Base-by-base conservation (phyloP, 2,329 filamentous ascomycete genomes). In the Hymenoscyphus repandus region DNA sequence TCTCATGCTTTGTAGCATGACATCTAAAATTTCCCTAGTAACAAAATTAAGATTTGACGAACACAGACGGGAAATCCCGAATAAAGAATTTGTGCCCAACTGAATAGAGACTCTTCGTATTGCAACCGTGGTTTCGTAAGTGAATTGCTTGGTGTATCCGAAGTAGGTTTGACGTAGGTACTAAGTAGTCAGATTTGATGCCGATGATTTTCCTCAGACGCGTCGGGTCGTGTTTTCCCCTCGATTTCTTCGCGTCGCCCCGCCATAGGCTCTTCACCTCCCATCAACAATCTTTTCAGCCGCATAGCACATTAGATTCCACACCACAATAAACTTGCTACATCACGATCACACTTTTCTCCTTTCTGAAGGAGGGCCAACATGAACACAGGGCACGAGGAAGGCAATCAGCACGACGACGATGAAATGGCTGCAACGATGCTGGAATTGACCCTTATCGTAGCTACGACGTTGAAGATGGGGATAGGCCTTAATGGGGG, bases 391-490 rank as follows among this genome's bases (percentile, higher is more conserved):
- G 20, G 6, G 7, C 5, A 38, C 2, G 22, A 22, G 33, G 17
- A 45, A 17, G 31, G 34, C 22, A 13, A 42, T 41, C 36, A 49
- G 37, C 17, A 45, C 6, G 4, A 27, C 31, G 5, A 15, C 9
- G 1, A 32, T 6, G 13, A 43, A 34, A 37, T 34, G 12, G 42
- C 20, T 40, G 27, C 34, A 6, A 50, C 31, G 60, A 58, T 50
- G 36, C 46, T 11, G 42, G 84, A 89, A 58, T 74, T 96, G 48
- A 96, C 90, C n/a, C 80, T 96, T 62, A 86, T 97, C 68, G 90
- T 96, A 62, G 92, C 89, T n/a, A 86, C 91, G 15, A 95, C 91
- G n/a, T 84, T 85, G 47, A 75, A 74, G 36, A 88, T 96, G 75
- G 93, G 93, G 66, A 97, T 99, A 63, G 93, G 93, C 52, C 77